Evolutionary conservation across 805 yeast species (phyloP).

Genomic region (Wickerhamia fluorescens): DNA sequence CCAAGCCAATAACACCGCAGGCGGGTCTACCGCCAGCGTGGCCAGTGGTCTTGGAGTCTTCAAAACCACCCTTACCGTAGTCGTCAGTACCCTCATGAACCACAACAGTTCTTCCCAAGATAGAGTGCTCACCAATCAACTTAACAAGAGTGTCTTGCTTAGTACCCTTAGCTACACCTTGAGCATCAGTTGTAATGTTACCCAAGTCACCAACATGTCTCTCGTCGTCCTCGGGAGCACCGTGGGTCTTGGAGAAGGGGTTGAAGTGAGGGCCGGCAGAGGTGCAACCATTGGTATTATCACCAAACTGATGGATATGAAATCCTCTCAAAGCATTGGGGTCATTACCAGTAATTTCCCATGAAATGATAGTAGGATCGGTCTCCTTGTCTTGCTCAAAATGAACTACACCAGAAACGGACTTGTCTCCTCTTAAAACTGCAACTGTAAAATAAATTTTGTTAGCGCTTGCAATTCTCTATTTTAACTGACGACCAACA

Average conservation of each 20-base stretch:
- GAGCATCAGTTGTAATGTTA: conserved; percentile 79
- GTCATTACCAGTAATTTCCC: conserved; percentile 86
- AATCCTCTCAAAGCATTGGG: conserved; percentile 89
- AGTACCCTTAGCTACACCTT: conserved; percentile 88
- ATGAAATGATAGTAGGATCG: conserved; percentile 78
- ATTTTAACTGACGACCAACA: conserved; percentile 16
- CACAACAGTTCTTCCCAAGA: conserved; percentile 93
- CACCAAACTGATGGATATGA: conserved; percentile 98
- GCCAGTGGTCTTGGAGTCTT: conserved; percentile 91
- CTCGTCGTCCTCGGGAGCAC: conserved; percentile 76
- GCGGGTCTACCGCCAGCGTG: conserved; percentile 98
- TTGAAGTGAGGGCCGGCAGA: conserved; percentile 97
- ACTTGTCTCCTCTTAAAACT: conserved; percentile 91
- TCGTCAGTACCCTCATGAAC: conserved; percentile 91
- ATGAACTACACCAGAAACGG: conserved; percentile 78
- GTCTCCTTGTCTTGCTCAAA: conserved; percentile 78
- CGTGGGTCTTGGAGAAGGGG: conserved; percentile 84
- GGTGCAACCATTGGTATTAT: conserved; percentile 98
- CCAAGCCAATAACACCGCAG: conserved; percentile 91
- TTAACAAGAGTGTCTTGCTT: conserved; percentile 71
- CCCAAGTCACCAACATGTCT: conserved; percentile 97
- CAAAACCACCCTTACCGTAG: conserved; percentile 88
- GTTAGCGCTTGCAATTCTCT: conserved; percentile 8
- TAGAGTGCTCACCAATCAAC: conserved; percentile 79
- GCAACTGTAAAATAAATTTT: conserved; percentile 51